Base-by-base conservation (phyloP, 1,284 basidiomycete species). In the Ustilago vetiveriae region DNA sequence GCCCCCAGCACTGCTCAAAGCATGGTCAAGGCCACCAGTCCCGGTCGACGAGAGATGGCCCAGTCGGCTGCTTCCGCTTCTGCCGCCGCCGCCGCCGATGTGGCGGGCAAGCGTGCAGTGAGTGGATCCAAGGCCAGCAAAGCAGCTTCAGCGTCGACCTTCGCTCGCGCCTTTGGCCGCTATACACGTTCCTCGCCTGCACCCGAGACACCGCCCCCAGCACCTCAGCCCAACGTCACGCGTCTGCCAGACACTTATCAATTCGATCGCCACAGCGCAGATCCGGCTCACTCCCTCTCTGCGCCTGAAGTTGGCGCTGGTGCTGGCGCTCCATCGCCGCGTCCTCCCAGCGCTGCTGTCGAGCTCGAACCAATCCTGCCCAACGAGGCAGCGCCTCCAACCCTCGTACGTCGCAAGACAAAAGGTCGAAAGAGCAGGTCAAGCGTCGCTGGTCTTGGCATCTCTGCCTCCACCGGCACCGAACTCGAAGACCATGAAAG, bases 361-460 rank as follows among this genome's bases (percentile, higher is more conserved):
- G 92, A 95, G 38, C 85, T 98, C 9, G 90, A 93, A 58, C 90
- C 91, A 1, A 96, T 98, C 72, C 90, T 95, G 22, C 91, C 92
- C 0, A 88, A 87, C 10, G 90, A 88, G 26, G 86, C 89, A 7
- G 90, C 92, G 70, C 94, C 95, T 1, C 95, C 95, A 0, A 86
- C 87, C 0, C 82, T 87, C 24, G 35, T 63, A 13, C 56, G 57
- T 9, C 63, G 63, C 35, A 66, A 47, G 40, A 63, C 47, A 22
- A 72, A 67, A 42, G 52, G 52, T 16, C 32, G 55, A 9, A 59
- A 63, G 39, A 63, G 55, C 30, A 35, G 21, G 2, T 32, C 47
- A 11, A 35, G 44, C 4, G 6, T 48, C 2, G 11, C 72, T 83
- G 30, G 73, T 83, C 13, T 82, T 78, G 24, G 65, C 43, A 54